These are phyloP conservation scores for Clitopilus passeckerianus DNA, from an alignment of 768 basidiomycete genomes.

Conservation along the genomic window DNA sequence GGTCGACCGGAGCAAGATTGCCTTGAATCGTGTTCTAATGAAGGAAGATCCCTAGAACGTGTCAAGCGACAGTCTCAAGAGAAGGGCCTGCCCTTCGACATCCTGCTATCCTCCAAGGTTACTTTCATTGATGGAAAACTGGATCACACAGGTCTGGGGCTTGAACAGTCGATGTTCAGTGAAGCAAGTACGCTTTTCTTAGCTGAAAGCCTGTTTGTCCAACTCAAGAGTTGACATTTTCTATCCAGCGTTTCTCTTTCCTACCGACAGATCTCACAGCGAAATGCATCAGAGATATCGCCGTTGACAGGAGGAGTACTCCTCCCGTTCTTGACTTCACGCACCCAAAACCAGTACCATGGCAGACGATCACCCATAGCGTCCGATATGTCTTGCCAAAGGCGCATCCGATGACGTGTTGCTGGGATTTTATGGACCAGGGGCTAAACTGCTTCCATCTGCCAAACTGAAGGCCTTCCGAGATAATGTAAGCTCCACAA, in stretches of 20 bases:
- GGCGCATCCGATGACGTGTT: background rate
- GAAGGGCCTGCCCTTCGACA: background rate
- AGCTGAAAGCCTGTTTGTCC: background rate
- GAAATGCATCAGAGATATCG: constrained; percentile 23
- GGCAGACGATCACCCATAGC: constrained; percentile 5
- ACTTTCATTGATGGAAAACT: background rate
- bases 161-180: background rate
- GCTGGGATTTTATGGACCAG: background rate
- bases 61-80: background rate
- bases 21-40: background rate
- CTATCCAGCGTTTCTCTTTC: constrained; percentile 20
- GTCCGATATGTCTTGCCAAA: background rate
- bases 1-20: background rate
- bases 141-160: background rate
- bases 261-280: constrained; percentile 23
- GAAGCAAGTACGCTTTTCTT: background rate
- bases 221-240: background rate
- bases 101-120: background rate
- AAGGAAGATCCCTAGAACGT: background rate
- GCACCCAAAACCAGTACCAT: constrained; percentile 27
- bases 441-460: background rate
- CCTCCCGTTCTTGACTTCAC: constrained; percentile 25
- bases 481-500: background rate
- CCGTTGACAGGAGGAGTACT: constrained; percentile 10
- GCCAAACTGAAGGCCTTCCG: background rate